A percentile compares a stretch with the other conserved stretches of the same genome.
Evolutionary conservation across 2,329 filamentous ascomycete species (phyloP).

Genomic region (Metarhizium rileyi): DNA sequence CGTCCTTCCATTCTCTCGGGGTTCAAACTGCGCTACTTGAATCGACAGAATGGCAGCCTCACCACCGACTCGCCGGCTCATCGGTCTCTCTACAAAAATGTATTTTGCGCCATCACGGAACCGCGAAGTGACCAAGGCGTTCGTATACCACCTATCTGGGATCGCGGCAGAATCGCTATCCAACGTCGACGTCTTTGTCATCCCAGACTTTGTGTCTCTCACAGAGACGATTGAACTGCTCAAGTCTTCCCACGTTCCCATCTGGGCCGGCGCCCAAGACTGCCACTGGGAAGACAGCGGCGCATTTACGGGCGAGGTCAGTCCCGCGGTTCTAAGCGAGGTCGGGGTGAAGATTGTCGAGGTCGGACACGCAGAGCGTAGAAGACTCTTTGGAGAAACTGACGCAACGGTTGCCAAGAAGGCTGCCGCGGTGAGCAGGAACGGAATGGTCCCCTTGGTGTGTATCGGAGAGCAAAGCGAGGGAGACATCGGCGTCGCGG

Average conservation of each 20-base stretch:
- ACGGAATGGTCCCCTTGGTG: conserved; percentile 66
- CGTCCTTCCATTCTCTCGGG: neutral
- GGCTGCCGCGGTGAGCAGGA: conserved; percentile 55
- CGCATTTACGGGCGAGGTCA: conserved; percentile 70
- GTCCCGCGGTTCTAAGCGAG: conserved; percentile 54
- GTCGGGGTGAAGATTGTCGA: conserved; percentile 66
- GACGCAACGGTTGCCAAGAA: conserved; percentile 59
- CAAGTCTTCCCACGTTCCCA: conserved; percentile 24
- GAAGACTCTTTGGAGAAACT: conserved; percentile 64
- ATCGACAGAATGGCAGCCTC: conserved; percentile 6
- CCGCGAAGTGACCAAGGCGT: conserved; percentile 39
- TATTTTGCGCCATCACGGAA: conserved; percentile 65
- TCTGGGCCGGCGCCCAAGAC: conserved; percentile 65
- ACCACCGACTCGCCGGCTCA: conserved; percentile 42
- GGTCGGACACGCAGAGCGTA: conserved; percentile 71
- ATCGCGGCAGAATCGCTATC: conserved; percentile 30
- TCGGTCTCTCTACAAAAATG: conserved; percentile 70
- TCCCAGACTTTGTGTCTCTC: conserved; percentile 68
- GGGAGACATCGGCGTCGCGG: conserved; percentile 44
- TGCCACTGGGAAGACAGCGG: conserved; percentile 60
- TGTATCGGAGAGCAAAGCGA: conserved; percentile 65
- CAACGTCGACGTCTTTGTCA: conserved; percentile 61
- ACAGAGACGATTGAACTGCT: conserved; percentile 40
- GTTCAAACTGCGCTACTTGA: neutral
- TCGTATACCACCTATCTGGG: conserved; percentile 37